Evolutionary conservation across 345 rosid genomes (phyloP).

Genomic region (Acer campestre): DNA sequence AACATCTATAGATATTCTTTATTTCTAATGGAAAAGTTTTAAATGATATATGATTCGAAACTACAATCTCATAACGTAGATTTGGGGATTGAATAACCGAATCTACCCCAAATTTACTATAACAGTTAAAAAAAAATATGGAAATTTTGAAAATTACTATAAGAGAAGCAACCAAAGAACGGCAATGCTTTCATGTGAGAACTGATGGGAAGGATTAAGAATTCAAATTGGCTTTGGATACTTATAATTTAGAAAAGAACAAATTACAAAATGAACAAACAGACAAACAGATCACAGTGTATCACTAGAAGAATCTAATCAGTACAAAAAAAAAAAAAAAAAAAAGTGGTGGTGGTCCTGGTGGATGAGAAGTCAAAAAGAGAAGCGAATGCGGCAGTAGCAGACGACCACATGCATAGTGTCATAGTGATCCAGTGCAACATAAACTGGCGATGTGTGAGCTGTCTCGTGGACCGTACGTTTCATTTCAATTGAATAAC

Average conservation of each 20-base stretch:
- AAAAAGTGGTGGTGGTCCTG: background rate
- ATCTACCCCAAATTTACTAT: too few species aligned
- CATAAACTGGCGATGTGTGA: background rate
- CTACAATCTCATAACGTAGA: too few species aligned
- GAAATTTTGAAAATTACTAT: too few species aligned
- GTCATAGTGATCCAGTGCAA: background rate
- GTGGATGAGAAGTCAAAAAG: background rate
- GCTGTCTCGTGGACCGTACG: constrained; percentile 8
- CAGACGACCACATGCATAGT: background rate
- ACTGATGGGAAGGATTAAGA: background rate
- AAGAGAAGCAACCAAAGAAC: too few species aligned
- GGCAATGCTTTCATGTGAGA: too few species aligned
- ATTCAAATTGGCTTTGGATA: background rate
- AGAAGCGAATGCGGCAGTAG: background rate
- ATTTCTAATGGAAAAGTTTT: background rate
- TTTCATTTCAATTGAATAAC: too few species aligned
- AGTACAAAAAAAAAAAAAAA: background rate
- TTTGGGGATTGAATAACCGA: too few species aligned
- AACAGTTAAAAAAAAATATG: too few species aligned
- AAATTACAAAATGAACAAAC: background rate
- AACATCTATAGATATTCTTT: too few species aligned
- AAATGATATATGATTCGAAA: too few species aligned
- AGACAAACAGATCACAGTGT: background rate
- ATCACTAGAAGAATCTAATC: background rate
- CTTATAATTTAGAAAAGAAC: background rate